Percentiles rank a stretch among this genome's conserved stretches.
phyloP scores from a whole-genome alignment of 805 yeast genomes.

The Ogataea nonfermentans region DNA sequence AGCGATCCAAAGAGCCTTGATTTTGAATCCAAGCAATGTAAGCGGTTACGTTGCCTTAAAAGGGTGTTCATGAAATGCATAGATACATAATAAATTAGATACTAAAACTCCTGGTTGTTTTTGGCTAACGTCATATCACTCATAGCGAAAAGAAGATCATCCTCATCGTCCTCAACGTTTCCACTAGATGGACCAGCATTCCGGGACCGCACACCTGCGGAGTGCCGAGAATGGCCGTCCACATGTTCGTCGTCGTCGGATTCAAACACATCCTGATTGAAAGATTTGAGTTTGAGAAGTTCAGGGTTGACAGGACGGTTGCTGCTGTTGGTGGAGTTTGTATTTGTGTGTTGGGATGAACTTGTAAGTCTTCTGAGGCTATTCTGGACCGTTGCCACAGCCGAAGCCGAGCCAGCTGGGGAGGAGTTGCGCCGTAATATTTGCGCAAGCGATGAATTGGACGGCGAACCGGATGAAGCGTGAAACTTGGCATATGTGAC shows the following conservation, averaged over 20 bases:
- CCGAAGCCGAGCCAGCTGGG: constrained; percentile 13
- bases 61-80: constrained; percentile 9
- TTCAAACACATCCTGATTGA: constrained; percentile 33
- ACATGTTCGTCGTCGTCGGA: constrained; percentile 34
- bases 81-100: constrained; percentile 1
- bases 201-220: constrained; percentile 6
- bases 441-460: constrained; percentile 21
- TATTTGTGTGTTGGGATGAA: constrained; percentile 19
- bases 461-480: constrained; percentile 20
- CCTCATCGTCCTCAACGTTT: constrained; percentile 55
- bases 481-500: constrained; percentile 24
- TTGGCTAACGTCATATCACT: constrained; percentile 58
- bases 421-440: constrained; percentile 19
- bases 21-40: constrained; percentile 55
- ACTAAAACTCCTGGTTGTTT: constrained; percentile 26
- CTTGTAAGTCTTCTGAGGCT: constrained; percentile 14
- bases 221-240: constrained; percentile 18
- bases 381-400: constrained; percentile 12
- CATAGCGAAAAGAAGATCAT: constrained; percentile 67
- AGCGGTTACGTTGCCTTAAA: constrained; percentile 27
- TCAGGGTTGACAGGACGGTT: constrained; percentile 23
- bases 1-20: constrained; percentile 64
- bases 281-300: constrained; percentile 30
- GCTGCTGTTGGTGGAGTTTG: constrained; percentile 17
- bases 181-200: constrained; percentile 9